These are phyloP conservation scores for Boletus vinaceobasis DNA, from an alignment of 768 basidiomycete species.

Conservation along the genomic window DNA sequence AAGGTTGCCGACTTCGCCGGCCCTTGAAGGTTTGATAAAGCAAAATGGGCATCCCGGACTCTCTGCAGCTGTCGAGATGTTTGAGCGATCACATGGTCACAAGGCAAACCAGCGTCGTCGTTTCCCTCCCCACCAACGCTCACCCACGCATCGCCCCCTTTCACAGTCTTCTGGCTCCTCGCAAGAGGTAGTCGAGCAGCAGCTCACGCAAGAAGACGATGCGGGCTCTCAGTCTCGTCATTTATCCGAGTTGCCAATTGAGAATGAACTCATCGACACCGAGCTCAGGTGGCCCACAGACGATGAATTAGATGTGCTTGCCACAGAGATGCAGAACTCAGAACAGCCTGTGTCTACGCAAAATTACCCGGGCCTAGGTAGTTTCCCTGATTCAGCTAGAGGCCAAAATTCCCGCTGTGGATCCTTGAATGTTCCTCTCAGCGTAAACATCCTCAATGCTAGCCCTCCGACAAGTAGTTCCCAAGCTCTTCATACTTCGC, in stretches of 20 bases:
- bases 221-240: slow-evolving; percentile 9
- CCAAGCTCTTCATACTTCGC: background rate
- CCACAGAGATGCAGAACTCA: background rate
- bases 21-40: slow-evolving; percentile 14
- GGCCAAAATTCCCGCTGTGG: slow-evolving; percentile 17
- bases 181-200: slow-evolving; percentile 43
- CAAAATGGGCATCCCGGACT: slow-evolving; percentile 5
- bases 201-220: slow-evolving; percentile 43
- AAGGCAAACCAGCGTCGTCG: background rate
- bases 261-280: slow-evolving; percentile 7
- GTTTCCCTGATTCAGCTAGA: slow-evolving; percentile 8
- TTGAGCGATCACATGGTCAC: slow-evolving; percentile 14
- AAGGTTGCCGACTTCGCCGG: slow-evolving; percentile 18
- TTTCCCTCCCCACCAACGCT: slow-evolving; percentile 1
- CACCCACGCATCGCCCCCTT: slow-evolving; percentile 4
- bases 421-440: slow-evolving; percentile 20
- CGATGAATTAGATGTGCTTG: slow-evolving; percentile 8
- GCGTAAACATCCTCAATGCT: background rate
- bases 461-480: background rate
- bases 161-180: slow-evolving; percentile 36
- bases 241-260: background rate
- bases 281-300: slow-evolving; percentile 31
- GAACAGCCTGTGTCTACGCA: background rate
- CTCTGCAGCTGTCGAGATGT: slow-evolving; percentile 16
- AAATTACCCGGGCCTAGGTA: background rate